Percentiles rank a stretch among this genome's conserved stretches.
Evolutionary conservation across 2,329 filamentous ascomycete species (phyloP).

Genomic region (Talaromyces marneffei): DNA sequence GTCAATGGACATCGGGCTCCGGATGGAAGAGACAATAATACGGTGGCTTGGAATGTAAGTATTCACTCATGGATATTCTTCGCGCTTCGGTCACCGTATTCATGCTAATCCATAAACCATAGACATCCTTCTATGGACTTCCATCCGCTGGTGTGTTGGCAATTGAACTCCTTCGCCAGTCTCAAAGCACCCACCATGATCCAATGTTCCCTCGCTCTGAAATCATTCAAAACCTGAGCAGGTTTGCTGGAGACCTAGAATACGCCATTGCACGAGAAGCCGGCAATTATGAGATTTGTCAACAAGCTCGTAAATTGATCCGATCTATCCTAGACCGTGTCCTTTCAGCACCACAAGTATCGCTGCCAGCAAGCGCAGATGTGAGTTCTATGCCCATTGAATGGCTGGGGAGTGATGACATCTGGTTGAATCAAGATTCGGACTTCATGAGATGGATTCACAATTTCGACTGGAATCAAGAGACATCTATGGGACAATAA

Average conservation of each 20-base stretch:
- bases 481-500: background rate
- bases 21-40: conserved; percentile 13
- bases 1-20: conserved; percentile 14
- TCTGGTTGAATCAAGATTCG: conserved; percentile 12
- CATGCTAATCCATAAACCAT: background rate
- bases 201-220: conserved; percentile 21
- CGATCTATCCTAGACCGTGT: conserved; percentile 20
- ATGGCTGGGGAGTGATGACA: conserved; percentile 11
- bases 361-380: background rate
- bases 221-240: conserved; percentile 25
- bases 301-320: conserved; percentile 21
- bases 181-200: conserved; percentile 11
- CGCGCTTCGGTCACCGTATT: background rate
- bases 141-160: conserved; percentile 25
- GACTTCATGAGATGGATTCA: conserved; percentile 13
- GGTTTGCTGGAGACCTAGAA: conserved; percentile 23
- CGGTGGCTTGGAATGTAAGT: conserved; percentile 17
- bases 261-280: conserved; percentile 20
- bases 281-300: conserved; percentile 22
- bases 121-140: conserved; percentile 21
- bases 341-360: conserved; percentile 9
- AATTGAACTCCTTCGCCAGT: conserved; percentile 23
- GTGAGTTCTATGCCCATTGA: conserved; percentile 6
- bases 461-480: conserved; percentile 12
- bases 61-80: background rate